phyloP scores from a whole-genome alignment of 1,284 basidiomycete genomes.

The Mycena sp. region DNA sequence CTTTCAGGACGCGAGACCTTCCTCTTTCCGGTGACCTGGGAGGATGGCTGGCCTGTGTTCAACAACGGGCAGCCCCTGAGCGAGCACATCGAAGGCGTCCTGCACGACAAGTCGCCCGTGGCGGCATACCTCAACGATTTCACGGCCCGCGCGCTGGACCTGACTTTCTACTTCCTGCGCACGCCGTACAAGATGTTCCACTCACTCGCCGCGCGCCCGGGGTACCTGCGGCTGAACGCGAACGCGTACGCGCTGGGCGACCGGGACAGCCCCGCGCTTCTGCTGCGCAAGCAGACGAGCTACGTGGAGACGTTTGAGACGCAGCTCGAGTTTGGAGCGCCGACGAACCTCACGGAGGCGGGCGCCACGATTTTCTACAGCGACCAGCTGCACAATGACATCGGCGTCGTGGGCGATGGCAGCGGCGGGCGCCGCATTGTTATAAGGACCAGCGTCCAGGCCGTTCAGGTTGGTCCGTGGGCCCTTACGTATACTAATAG shows the following conservation, averaged over 20 bases:
- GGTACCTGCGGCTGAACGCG: slow-evolving; percentile 42
- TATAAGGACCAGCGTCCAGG: slow-evolving; percentile 42
- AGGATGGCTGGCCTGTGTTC: slow-evolving; percentile 50
- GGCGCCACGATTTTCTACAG: slow-evolving; percentile 47
- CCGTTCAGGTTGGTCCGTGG: slow-evolving; percentile 47
- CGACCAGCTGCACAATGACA: slow-evolving; percentile 50
- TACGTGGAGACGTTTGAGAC: slow-evolving; percentile 49
- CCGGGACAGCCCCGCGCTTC: slow-evolving; percentile 46
- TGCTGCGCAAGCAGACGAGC: slow-evolving; percentile 48
- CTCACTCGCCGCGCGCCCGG: slow-evolving; percentile 37
- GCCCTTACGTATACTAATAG: slow-evolving; percentile 44
- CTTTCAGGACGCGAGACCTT: slow-evolving; percentile 52
- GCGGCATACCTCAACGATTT: slow-evolving; percentile 40
- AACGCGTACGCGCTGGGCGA: slow-evolving; percentile 49
- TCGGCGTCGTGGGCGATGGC: slow-evolving; percentile 41
- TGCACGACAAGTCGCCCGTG: slow-evolving; percentile 39
- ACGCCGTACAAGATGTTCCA: slow-evolving; percentile 48
- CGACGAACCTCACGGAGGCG: slow-evolving; percentile 44
- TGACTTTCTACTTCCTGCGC: slow-evolving; percentile 46
- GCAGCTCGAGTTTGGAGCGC: slow-evolving; percentile 41
- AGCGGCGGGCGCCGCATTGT: slow-evolving; percentile 31
- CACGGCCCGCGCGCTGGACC: slow-evolving; percentile 36
- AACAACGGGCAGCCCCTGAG: slow-evolving; percentile 43
- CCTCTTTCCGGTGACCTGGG: slow-evolving; percentile 54
- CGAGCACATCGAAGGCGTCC: slow-evolving; percentile 39